Conservation (phyloP, 106 monocot genomes). For the Iris macrosiphon region DNA sequence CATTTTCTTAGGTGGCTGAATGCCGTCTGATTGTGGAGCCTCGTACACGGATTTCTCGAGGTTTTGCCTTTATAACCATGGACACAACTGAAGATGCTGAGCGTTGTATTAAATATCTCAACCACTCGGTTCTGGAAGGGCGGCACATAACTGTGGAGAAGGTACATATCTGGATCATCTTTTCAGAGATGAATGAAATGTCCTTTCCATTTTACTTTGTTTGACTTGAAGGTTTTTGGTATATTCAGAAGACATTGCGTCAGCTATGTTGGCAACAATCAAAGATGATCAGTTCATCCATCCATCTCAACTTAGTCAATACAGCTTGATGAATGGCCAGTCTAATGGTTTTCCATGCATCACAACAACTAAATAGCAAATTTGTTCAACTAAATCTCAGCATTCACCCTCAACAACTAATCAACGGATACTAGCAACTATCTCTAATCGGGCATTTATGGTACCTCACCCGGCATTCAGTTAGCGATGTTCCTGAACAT, state of each 20-base stretch:
- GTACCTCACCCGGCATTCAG: conserved; percentile 48
- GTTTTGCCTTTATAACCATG: conserved; percentile 96
- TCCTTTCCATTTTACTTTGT: conserved; percentile 11
- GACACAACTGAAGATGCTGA: conserved; percentile 72
- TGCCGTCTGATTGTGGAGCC: conserved; percentile 75
- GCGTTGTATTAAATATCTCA: conserved; percentile 78
- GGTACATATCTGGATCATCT: conserved; percentile 26
- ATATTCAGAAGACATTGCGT: conserved; percentile 78
- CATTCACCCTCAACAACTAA: conserved; percentile 74
- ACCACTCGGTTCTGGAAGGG: conserved; percentile 76
- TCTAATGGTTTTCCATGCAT: conserved; percentile 61
- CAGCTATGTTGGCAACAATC: conserved; percentile 85
- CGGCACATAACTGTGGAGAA: conserved; percentile 89
- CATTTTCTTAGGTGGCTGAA: conserved; percentile 36
- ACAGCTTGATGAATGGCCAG: conserved; percentile 83
- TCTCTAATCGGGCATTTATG: conserved; percentile 57
- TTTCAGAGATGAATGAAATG: not conserved
- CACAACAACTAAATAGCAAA: conserved; percentile 86
- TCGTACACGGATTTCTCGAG: conserved; percentile 71
- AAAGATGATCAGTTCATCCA: conserved; percentile 74
- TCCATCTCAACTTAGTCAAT: conserved; percentile 58
- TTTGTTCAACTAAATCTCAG: conserved; percentile 76
- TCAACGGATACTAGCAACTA: conserved; percentile 68
- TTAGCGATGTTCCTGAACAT: conserved; percentile 21
- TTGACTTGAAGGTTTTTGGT: conserved; percentile 75